Evolutionary conservation across 1,284 basidiomycete species (phyloP), one percentile per base, ranked within the genome.

Genomic region (Fomes fomentarius): DNA sequence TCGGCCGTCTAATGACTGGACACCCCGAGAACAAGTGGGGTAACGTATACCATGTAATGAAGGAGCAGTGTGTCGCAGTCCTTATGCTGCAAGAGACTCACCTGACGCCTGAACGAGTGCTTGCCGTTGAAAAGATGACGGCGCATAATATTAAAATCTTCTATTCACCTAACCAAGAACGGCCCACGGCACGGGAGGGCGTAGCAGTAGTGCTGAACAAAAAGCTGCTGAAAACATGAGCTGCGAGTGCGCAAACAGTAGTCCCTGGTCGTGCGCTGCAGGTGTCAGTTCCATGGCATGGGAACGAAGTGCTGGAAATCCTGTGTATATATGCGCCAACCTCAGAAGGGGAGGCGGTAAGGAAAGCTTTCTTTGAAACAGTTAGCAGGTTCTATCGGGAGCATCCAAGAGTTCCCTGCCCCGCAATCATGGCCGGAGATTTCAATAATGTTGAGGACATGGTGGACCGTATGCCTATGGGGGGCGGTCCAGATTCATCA

Each of bases 381-480:
- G 50, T 76, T 0, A 7, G 50, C 1, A 22, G 47, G 1, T 57
- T 54, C 11, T 65, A 57, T 21, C 4, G 3, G 15, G 10, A 17
- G n/a, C 15, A 24, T 1, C 42, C 50, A 0, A 25, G 49, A 0
- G 28, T 66, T 1, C 66, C 54, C 0, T 44, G 40, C 6, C 21
- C 71, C 71, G 0, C 68, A 75, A 44, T 76, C 0, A 60, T 79
- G 40, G 39, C 71, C 0, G 76, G 77, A 17, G 76, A 79, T 53
- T 76, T 75, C 44, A 80, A 79, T 45, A 60, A 76, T 7, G 71
- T 74, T 0, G 74, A 79, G 37, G 47, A 39, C 8, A 3, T 2
- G 1, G 12, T 31, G 2, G 47, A 39, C 17, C 22, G 44, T 0
- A n/a, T 52, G 3, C 51, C 45, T 4, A 10, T 47, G 2, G 4